Conservation (phyloP, 1,284 basidiomycete genomes). For the Malassezia globosa region DNA sequence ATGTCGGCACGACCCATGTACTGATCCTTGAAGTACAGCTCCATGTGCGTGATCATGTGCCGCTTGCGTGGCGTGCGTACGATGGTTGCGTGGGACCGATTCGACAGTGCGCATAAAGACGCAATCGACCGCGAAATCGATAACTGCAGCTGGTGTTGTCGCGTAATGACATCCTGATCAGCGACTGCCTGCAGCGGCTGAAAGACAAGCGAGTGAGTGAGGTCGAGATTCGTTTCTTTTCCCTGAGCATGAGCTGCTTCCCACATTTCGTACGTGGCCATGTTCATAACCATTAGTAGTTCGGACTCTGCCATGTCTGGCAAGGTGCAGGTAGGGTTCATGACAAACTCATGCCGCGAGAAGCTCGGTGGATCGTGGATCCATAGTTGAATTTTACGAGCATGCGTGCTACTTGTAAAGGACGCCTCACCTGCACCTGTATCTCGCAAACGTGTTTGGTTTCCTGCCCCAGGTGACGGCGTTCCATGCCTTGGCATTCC, state of each 20-base stretch:
- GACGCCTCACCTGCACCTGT: no score
- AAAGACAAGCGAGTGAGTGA: constrained; percentile 27
- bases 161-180: constrained; percentile 28
- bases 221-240: background rate
- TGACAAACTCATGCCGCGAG: constrained; percentile 35
- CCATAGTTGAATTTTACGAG: constrained; percentile 20
- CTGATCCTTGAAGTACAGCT: constrained; percentile 46
- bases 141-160: constrained; percentile 34
- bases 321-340: constrained; percentile 34
- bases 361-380: constrained; percentile 44
- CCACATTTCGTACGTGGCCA: background rate
- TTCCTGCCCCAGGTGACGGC: background rate
- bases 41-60: constrained; percentile 39
- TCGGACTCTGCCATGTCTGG: constrained; percentile 33
- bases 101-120: constrained; percentile 30
- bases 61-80: constrained; percentile 25
- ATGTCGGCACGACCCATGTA: constrained; percentile 45
- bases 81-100: constrained; percentile 33
- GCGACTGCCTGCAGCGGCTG: constrained; percentile 24
- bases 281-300: constrained; percentile 27
- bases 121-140: constrained; percentile 34
- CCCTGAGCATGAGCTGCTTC: background rate
- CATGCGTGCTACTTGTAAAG: background rate
- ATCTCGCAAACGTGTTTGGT: no score
- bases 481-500: background rate